phyloP scores from a whole-genome alignment of 768 basidiomycete genomes.

The Psilocybe subaeruginosa region DNA sequence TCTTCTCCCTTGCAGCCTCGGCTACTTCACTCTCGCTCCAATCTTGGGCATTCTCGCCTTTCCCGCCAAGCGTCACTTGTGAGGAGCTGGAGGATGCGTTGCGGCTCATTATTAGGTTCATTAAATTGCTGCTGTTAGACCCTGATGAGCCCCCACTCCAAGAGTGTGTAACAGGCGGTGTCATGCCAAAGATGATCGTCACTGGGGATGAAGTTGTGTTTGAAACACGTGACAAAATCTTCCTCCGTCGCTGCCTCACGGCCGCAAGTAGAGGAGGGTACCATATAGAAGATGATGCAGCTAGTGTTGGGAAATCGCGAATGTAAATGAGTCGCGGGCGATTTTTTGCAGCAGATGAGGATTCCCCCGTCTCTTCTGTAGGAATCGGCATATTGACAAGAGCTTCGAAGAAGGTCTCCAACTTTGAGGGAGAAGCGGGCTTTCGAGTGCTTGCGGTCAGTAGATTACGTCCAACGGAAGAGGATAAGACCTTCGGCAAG shows the following conservation, averaged over 20 bases:
- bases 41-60: constrained; percentile 36
- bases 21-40: constrained; percentile 72
- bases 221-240: constrained; percentile 59
- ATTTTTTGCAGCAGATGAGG: constrained; percentile 2
- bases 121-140: constrained; percentile 37
- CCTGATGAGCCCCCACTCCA: constrained; percentile 27
- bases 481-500: constrained; percentile 40
- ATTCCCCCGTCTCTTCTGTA: constrained; percentile 7
- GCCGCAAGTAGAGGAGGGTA: constrained; percentile 79
- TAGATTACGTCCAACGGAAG: constrained; percentile 40
- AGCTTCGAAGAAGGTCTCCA: constrained; percentile 76
- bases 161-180: constrained; percentile 70
- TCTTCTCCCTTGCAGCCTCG: constrained; percentile 69
- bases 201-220: constrained; percentile 71
- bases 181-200: constrained; percentile 87
- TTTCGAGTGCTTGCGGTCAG: constrained; percentile 45
- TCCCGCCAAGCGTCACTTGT: constrained; percentile 32
- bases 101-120: constrained; percentile 50
- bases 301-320: constrained; percentile 79
- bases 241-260: constrained; percentile 75
- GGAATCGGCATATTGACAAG: constrained; percentile 64
- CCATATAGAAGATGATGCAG: constrained; percentile 74
- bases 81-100: constrained; percentile 32
- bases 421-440: constrained; percentile 51
- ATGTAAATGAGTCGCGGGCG: constrained; percentile 81